These are phyloP conservation scores for Cutaneotrichosporon curvatum DNA, from an alignment of 1,284 basidiomycete species.

Conservation along the genomic window DNA sequence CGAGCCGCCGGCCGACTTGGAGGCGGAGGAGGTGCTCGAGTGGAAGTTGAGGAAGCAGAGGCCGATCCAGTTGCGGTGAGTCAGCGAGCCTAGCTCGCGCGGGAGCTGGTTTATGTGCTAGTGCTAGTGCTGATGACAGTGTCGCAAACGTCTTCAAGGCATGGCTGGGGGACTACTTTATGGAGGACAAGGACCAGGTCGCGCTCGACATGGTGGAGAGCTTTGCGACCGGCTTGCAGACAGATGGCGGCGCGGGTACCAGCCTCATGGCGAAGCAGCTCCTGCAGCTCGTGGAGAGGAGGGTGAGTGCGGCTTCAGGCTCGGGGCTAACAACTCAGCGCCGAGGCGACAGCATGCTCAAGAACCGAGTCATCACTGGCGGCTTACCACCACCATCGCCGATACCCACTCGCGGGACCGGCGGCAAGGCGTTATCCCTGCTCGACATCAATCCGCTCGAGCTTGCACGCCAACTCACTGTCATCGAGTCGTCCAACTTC, in stretches of 20 bases:
- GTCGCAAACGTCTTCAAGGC: slow-evolving; percentile 76
- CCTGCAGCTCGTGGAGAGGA: slow-evolving; percentile 63
- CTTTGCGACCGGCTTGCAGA: slow-evolving; percentile 60
- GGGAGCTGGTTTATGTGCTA: too few species aligned
- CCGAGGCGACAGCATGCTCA: slow-evolving; percentile 46
- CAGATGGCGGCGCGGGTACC: slow-evolving; percentile 37
- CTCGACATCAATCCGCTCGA: slow-evolving; percentile 65
- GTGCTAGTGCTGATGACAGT: slow-evolving; percentile 48
- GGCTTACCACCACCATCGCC: slow-evolving; percentile 4
- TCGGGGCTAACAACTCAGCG: neutral
- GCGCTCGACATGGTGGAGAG: slow-evolving; percentile 71
- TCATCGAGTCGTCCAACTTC: slow-evolving; percentile 82
- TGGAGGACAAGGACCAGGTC: slow-evolving; percentile 71
- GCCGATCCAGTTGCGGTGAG: slow-evolving; percentile 77
- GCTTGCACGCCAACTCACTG: slow-evolving; percentile 85
- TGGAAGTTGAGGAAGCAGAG: slow-evolving; percentile 88
- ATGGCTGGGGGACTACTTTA: slow-evolving; percentile 70
- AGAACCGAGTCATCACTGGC: slow-evolving; percentile 3
- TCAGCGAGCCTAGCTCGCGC: too few species aligned
- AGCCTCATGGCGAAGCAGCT: slow-evolving; percentile 68
- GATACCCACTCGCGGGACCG: slow-evolving; percentile 1
- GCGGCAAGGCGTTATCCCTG: slow-evolving; percentile 27
- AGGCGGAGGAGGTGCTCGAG: slow-evolving; percentile 59
- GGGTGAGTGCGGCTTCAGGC: slow-evolving; percentile 21
- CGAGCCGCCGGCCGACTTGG: slow-evolving; percentile 62